Conservation (phyloP, 179 eudicot genomes). For the Patellifolia procumbens region DNA sequence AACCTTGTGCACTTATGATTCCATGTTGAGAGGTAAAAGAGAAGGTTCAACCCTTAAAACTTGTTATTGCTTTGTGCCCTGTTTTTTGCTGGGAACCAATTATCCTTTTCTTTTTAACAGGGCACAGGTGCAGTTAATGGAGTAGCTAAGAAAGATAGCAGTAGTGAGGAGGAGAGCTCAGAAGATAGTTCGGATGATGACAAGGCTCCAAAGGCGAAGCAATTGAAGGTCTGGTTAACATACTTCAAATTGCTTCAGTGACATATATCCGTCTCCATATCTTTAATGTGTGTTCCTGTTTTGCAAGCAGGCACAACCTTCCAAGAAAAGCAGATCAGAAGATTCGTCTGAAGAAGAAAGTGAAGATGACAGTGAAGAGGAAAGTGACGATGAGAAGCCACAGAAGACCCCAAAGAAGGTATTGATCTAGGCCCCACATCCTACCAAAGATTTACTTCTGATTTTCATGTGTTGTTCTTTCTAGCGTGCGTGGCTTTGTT, state of each 20-base stretch:
- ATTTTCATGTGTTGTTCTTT: too few relatives aligned
- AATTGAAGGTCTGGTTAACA: conserved; percentile 11
- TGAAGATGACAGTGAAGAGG: conserved; percentile 32
- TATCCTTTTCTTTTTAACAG: not conserved
- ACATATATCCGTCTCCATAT: not conserved
- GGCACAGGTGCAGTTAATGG: not conserved
- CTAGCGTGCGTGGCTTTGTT: not conserved
- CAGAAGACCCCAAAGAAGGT: conserved; percentile 41
- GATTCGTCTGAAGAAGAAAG: conserved; percentile 30
- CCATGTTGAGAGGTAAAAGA: not conserved
- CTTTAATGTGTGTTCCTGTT: not conserved
- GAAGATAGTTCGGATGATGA: conserved; percentile 38
- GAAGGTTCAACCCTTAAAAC: too few relatives aligned
- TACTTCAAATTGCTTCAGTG: not conserved
- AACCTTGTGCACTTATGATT: too few relatives aligned
- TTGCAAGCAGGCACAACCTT: conserved; percentile 8
- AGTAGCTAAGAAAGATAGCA: conserved; percentile 7
- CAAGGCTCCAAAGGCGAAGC: conserved; percentile 26
- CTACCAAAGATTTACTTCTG: not conserved
- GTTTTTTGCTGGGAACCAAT: not conserved
- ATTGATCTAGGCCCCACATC: not conserved
- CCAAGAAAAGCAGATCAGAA: conserved; percentile 30
- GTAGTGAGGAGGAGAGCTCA: conserved; percentile 23
- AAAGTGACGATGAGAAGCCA: conserved; percentile 40
- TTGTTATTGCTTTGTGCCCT: not conserved